Evolutionary conservation across 331 rosid genomes (phyloP), one percentile per base, ranked within the genome.

Genomic region (Cydonia oblonga): DNA sequence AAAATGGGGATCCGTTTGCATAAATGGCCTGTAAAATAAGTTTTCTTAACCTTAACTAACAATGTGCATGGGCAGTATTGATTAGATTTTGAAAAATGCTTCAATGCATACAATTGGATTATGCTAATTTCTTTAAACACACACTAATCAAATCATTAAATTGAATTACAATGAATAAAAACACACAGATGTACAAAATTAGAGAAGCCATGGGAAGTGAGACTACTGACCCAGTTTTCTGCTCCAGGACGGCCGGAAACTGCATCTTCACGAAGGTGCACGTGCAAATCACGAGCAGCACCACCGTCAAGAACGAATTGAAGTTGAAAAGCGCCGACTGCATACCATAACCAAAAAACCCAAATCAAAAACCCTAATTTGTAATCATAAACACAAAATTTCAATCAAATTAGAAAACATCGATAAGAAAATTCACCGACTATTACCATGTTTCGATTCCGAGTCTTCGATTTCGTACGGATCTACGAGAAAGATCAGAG

Each of bases 321-420:
- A 90, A 90, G 76, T 90, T 90, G 83, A 90, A 90, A 59, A 90
- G 88, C 65, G 96, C 96, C 57, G 96, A 90, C 96, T 90, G 83
- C 52, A 76, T 22, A 60, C 30, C 6, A 62, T 11, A 44, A 66
- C 13, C 29, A 9, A 24, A 46, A 35, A 15, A 13, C 35, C n/a
- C 11, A 71, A 29, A 22, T 57, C 38, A 46, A 59, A 24, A 64
- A 24, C 28, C 67, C 35, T 14, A 69, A 58, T 7, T 20, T 70
- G 23, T 22, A 22, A 65, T 64, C 54, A 35, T 9, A 66, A 20
- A 22, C 14, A 15, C 52, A 58, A 51, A 40, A 64, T 25, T 38
- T 22, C 18, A 23, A 74, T 69, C 64, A 23, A 66, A 5, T 20
- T 8, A 29, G 26, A 63, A 7, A 20, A 51, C 11, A 2, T 7